Percentiles rank a stretch among this genome's conserved stretches.
Conservation (phyloP, 179 eudicot genomes). For the Beta macrorhiza region DNA sequence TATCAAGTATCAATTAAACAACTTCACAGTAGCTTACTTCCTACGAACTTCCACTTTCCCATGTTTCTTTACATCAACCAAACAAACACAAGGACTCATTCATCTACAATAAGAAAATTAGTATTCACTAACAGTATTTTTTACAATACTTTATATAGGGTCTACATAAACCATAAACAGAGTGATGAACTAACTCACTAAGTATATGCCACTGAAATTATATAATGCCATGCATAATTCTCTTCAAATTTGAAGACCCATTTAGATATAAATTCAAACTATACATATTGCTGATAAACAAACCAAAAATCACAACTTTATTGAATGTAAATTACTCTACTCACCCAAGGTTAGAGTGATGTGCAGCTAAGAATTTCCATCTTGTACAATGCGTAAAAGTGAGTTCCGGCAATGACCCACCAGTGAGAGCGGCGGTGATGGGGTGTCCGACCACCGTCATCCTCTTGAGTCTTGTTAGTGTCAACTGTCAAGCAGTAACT, state of each 20-base stretch:
- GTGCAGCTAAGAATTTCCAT: not conserved
- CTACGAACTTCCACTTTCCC: too few species aligned
- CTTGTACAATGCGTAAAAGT: not conserved
- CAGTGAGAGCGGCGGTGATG: not conserved
- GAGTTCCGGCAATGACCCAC: not conserved
- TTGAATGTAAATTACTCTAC: not conserved
- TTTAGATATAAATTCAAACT: not conserved
- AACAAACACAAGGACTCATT: too few species aligned
- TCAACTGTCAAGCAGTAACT: not conserved
- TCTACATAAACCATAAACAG: not conserved
- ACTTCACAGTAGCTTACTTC: too few species aligned
- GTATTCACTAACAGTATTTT: too few species aligned
- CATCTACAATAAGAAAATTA: not conserved
- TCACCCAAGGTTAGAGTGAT: not conserved
- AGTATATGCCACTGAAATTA: too few species aligned
- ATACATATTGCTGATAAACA: not conserved
- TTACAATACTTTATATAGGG: not conserved
- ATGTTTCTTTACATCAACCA: too few species aligned
- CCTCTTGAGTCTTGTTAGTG: not conserved
- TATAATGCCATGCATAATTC: not conserved
- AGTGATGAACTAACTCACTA: not conserved
- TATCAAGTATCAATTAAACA: too few species aligned
- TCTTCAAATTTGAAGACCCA: not conserved
- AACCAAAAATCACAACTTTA: not conserved
- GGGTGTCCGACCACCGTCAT: conserved; percentile 9